A percentile compares a stretch with the other conserved stretches of the same genome.
phyloP scores from a whole-genome alignment of 2,329 filamentous ascomycete species.

The Xylariaceae sp. region DNA sequence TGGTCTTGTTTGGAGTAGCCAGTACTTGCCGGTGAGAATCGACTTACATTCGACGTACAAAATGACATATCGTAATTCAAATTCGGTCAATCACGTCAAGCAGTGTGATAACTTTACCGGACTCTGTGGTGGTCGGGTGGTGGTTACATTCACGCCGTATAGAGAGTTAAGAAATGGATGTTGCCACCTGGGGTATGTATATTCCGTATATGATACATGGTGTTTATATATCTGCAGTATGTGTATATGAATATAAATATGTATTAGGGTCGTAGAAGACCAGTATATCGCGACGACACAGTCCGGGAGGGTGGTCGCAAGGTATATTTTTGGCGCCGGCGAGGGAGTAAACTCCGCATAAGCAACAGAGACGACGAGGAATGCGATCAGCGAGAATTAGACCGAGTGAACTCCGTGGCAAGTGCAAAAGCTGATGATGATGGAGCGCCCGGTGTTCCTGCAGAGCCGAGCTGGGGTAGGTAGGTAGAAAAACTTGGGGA shows the following conservation, averaged over 20 bases:
- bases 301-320: neutral
- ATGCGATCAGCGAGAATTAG: slow-evolving; percentile 17
- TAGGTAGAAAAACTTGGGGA: slow-evolving; percentile 14
- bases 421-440: slow-evolving; percentile 14
- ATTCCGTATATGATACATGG: neutral
- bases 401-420: slow-evolving; percentile 19
- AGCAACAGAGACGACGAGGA: slow-evolving; percentile 17
- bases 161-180: neutral
- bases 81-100: no score
- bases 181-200: neutral
- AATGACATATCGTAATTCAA: no score
- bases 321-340: slow-evolving; percentile 5
- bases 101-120: no score
- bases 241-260: no score
- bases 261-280: neutral
- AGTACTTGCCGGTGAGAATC: no score
- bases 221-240: no score
- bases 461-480: slow-evolving; percentile 17
- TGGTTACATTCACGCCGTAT: no score
- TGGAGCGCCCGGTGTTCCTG: slow-evolving; percentile 16
- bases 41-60: no score
- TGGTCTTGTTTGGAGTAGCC: no score
- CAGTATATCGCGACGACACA: slow-evolving; percentile 3
- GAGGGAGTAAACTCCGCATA: slow-evolving; percentile 7
- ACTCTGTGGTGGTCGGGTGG: no score